Conservation (phyloP, 2,329 filamentous ascomycete species). For the Gaeumannomyces tritici region DNA sequence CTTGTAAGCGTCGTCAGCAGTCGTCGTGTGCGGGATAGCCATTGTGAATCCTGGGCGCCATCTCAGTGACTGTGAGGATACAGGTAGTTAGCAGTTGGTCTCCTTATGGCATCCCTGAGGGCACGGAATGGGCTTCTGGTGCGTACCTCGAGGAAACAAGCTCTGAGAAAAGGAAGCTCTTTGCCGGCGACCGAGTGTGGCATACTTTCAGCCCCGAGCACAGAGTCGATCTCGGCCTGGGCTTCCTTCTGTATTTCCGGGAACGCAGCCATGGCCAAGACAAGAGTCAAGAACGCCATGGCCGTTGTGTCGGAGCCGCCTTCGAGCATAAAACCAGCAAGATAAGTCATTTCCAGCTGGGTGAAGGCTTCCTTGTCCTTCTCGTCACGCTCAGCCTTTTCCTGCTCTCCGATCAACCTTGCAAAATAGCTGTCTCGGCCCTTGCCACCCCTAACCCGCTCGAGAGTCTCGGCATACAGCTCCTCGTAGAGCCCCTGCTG, state of each 20-base stretch:
- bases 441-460: conserved; percentile 12
- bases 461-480: conserved; percentile 21
- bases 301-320: conserved; percentile 41
- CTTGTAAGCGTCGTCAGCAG: conserved; percentile 36
- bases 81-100: neutral
- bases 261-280: conserved; percentile 35
- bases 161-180: conserved; percentile 20
- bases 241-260: conserved; percentile 30
- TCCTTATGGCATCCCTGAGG: neutral
- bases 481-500: conserved; percentile 29
- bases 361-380: conserved; percentile 22
- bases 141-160: conserved; percentile 18
- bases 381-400: conserved; percentile 22
- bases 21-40: conserved; percentile 35
- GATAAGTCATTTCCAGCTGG: conserved; percentile 30
- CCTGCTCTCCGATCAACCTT: conserved; percentile 28
- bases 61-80: conserved; percentile 16
- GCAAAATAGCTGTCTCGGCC: conserved; percentile 23
- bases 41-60: conserved; percentile 23
- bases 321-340: conserved; percentile 29
- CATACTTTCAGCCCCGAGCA: conserved; percentile 20
- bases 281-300: conserved; percentile 33
- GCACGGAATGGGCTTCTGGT: no score
- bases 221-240: conserved; percentile 29
- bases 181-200: conserved; percentile 20